Base-by-base conservation (phyloP, 805 yeast genomes). In the Lipomyces oligophaga region DNA sequence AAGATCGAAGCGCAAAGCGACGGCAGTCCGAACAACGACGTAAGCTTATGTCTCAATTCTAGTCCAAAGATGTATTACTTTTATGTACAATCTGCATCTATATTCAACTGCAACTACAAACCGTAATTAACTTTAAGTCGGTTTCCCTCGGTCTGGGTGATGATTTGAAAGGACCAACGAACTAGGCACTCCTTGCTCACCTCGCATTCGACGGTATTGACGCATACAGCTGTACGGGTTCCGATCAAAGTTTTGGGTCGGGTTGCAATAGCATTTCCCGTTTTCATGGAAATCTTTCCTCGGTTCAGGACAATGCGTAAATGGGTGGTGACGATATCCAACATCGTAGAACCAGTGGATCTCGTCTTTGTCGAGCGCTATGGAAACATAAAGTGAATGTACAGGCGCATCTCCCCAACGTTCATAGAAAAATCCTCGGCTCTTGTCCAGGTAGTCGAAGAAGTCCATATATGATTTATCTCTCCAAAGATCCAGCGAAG, bases 331-430 rank as follows among this genome's bases (percentile, higher is more conserved):
- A 52, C 64, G 72, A 63, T 87, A 87, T 0, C 95, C 96, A 15
- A 87, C 72, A 58, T 87, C 95, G 47, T 80, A 80, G 64, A 88
- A 85, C 68, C 83, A 86, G 61, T 81, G 83, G 34, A 88, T 66
- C 60, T 85, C 82, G 15, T 70, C 62, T 43, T 69, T 73, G 52
- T 79, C 76, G 52, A 85, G 65, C 35, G 85, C 63, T 34, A 85
- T 63, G 0, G 83, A 63, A 1, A 77, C 80, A 1, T 79, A 95
- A 24, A 86, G 69, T 0, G 90, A 72, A 63, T 87, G 96, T 13
- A 87, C 85, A 0, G 96, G 96, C 0, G 96, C 96, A 67, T 88
- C 96, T 13, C 96, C 96, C 60, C 59, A 54, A 4, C 58, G 45
- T 19, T 81, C 85, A 64, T 81, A 81, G 65, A 78, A 81, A 65